phyloP scores from a whole-genome alignment of 495 filamentous ascomycete genomes.

The Penicillium verhagenii region DNA sequence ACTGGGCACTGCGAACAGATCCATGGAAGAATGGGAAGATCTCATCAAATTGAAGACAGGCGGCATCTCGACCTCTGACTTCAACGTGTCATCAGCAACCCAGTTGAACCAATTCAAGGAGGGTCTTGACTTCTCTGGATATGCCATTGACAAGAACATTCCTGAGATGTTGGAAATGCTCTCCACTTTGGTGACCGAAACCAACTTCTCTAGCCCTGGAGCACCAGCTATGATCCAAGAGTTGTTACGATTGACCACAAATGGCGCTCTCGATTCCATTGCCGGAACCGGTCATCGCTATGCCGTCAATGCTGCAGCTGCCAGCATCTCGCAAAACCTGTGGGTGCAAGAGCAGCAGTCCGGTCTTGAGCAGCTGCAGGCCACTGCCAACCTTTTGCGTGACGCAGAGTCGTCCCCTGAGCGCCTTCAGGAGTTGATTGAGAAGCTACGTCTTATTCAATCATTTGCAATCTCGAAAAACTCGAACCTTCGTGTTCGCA shows the following conservation, averaged over 20 bases:
- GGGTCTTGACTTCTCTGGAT: slow-evolving; percentile 78
- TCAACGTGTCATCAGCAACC: slow-evolving; percentile 70
- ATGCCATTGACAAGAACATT: slow-evolving; percentile 84
- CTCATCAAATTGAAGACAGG: slow-evolving; percentile 94
- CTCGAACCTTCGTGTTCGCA: slow-evolving; percentile 66
- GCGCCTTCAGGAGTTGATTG: slow-evolving; percentile 69
- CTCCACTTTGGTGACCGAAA: slow-evolving; percentile 75
- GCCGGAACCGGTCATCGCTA: slow-evolving; percentile 84
- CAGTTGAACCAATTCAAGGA: slow-evolving; percentile 70
- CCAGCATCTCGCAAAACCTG: slow-evolving; percentile 69
- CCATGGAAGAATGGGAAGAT: slow-evolving; percentile 95
- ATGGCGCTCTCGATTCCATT: slow-evolving; percentile 87
- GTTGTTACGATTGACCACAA: slow-evolving; percentile 77
- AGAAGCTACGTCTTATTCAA: slow-evolving; percentile 86
- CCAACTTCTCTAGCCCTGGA: slow-evolving; percentile 79
- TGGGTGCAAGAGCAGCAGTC: slow-evolving; percentile 75
- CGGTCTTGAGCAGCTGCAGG: slow-evolving; percentile 83
- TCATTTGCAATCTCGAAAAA: slow-evolving; percentile 62
- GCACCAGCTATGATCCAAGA: slow-evolving; percentile 81
- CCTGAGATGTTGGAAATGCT: slow-evolving; percentile 87
- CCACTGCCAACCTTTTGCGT: slow-evolving; percentile 64
- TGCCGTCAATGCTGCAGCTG: slow-evolving; percentile 78
- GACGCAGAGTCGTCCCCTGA: slow-evolving; percentile 56
- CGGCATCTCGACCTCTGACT: slow-evolving; percentile 78
- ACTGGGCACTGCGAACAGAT: slow-evolving; percentile 78